A percentile compares a stretch with the other conserved stretches of the same genome.
Conservation (phyloP, 2,329 filamentous ascomycete species). For the Talaromyces verruculosus region DNA sequence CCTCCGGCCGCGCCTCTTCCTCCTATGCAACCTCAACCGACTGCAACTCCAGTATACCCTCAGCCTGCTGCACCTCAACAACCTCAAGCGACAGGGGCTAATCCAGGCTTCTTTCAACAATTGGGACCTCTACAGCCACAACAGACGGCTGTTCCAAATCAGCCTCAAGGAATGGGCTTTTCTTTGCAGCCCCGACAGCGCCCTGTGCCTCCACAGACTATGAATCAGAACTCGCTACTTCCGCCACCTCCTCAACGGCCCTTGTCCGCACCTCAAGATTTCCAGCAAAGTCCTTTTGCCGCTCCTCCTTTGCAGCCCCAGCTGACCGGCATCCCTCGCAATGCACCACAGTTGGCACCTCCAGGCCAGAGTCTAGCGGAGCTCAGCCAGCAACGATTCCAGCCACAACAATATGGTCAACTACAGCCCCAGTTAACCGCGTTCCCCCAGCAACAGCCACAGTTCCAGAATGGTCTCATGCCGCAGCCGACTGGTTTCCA, state of each 20-base stretch:
- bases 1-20: conserved; percentile 44
- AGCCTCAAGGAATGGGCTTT: conserved; percentile 24
- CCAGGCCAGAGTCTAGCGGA: conserved; percentile 76
- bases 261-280: conserved; percentile 82
- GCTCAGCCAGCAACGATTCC: conserved; percentile 64
- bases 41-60: conserved; percentile 36
- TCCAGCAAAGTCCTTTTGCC: conserved; percentile 69
- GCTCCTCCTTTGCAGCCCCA: conserved; percentile 78
- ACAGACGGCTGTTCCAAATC: conserved; percentile 26
- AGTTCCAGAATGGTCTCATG: conserved; percentile 37
- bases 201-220: conserved; percentile 66
- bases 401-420: conserved; percentile 52
- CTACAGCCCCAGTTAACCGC: conserved; percentile 48
- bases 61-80: conserved; percentile 48
- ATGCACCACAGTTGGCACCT: conserved; percentile 60
- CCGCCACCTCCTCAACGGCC: conserved; percentile 78
- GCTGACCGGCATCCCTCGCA: conserved; percentile 70
- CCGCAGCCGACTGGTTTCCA: conserved; percentile 50
- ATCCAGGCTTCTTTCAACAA: conserved; percentile 22
- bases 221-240: conserved; percentile 64
- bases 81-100: conserved; percentile 34
- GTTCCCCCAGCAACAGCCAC: conserved; percentile 30
- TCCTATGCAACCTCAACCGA: conserved; percentile 42
- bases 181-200: conserved; percentile 60
- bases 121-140: conserved; percentile 29